phyloP scores from a whole-genome alignment of 306 rosid species.

The Quercus aquifolioides region DNA sequence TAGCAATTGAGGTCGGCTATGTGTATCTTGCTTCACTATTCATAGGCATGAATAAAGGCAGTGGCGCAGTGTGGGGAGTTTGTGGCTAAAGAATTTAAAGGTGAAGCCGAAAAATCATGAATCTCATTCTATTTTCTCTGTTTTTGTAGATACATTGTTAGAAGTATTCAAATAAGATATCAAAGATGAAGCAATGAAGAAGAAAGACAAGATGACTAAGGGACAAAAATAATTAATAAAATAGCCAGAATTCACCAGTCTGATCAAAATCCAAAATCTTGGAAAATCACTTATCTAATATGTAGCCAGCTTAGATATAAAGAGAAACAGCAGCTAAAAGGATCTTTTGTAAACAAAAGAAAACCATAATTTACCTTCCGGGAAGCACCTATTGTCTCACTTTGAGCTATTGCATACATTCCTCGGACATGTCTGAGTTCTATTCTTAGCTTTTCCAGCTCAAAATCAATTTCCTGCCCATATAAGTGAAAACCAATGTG shows the following conservation, averaged over 20 bases:
- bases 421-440: slow-evolving; percentile 88
- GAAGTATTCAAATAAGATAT: background rate
- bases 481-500: slow-evolving; percentile 11
- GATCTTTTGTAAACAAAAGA: slow-evolving; percentile 7
- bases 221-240: background rate
- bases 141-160: background rate
- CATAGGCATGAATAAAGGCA: background rate
- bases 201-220: background rate
- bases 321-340: slow-evolving; percentile 7
- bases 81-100: background rate
- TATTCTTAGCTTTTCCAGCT: slow-evolving; percentile 81
- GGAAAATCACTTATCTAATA: background rate
- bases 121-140: background rate
- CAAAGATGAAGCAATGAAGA: background rate
- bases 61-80: background rate
- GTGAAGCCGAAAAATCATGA: background rate
- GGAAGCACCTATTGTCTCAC: slow-evolving; percentile 67
- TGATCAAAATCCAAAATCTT: background rate
- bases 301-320: slow-evolving; percentile 2
- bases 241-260: background rate
- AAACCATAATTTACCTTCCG: slow-evolving; percentile 51
- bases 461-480: slow-evolving; percentile 68
- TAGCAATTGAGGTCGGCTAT: background rate
- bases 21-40: background rate
- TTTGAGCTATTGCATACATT: slow-evolving; percentile 81